Conservation (phyloP, 2,329 filamentous ascomycete species). For the Orbilia javanica region DNA sequence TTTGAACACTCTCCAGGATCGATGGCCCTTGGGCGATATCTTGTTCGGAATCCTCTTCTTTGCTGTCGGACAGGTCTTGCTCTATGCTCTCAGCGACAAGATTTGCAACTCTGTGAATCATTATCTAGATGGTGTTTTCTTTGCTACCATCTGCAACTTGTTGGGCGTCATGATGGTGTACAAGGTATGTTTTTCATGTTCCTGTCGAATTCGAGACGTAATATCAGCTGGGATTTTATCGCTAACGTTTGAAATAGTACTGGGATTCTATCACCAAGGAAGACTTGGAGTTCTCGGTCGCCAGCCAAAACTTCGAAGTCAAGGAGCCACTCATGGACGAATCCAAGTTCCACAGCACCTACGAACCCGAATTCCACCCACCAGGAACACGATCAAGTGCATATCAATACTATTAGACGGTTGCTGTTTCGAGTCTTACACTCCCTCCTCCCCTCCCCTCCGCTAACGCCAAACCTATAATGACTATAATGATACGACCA, state of each 20-base stretch:
- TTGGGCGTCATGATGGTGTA: conserved; percentile 99
- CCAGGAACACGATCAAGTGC: conserved; percentile 53
- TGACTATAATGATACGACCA: conserved; percentile 52
- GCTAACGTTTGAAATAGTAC: conserved; percentile 74
- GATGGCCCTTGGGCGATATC: conserved; percentile 95
- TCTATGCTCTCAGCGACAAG: conserved; percentile 87
- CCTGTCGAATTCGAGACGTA: background rate
- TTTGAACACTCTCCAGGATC: conserved; percentile 87
- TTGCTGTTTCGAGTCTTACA: conserved; percentile 11
- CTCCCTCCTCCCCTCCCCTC: conserved; percentile 8
- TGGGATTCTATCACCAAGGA: conserved; percentile 99
- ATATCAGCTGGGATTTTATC: background rate
- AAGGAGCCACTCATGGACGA: conserved; percentile 89
- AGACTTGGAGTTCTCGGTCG: conserved; percentile 97
- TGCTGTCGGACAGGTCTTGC: conserved; percentile 87
- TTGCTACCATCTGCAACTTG: conserved; percentile 92
- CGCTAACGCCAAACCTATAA: conserved; percentile 31
- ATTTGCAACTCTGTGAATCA: conserved; percentile 89
- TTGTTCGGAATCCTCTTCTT: conserved; percentile 92
- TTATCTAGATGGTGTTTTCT: conserved; percentile 93
- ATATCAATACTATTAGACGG: conserved; percentile 55
- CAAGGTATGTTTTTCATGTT: conserved; percentile 76
- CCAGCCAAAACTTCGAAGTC: conserved; percentile 94
- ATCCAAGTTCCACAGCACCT: conserved; percentile 66
- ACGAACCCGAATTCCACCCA: conserved; percentile 56